These are phyloP conservation scores for Myriosclerotinia scirpicola DNA, from an alignment of 2,329 filamentous ascomycete genomes.

Conservation along the genomic window DNA sequence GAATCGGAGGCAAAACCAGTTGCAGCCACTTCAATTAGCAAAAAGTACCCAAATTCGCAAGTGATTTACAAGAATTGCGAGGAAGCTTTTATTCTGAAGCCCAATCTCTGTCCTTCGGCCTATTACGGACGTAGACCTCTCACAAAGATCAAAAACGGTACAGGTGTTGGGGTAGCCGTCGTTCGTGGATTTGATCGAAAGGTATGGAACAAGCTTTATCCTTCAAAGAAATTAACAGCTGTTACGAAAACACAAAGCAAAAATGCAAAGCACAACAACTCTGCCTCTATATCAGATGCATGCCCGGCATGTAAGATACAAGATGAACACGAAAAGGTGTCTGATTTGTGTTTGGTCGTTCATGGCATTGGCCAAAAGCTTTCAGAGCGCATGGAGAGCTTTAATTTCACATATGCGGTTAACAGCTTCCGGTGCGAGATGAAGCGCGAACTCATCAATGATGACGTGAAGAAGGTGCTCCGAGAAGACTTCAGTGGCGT, in stretches of 20 bases:
- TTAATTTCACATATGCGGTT: conserved; percentile 95
- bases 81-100: conserved; percentile 82
- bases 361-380: conserved; percentile 97
- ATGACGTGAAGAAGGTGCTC: conserved; percentile 72
- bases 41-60: conserved; percentile 70
- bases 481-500: conserved; percentile 79
- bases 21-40: conserved; percentile 41
- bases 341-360: conserved; percentile 84
- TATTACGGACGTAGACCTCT: conserved; percentile 82
- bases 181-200: conserved; percentile 82
- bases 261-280: conserved; percentile 28
- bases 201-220: conserved; percentile 71
- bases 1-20: conserved; percentile 27
- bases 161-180: conserved; percentile 81
- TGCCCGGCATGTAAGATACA: conserved; percentile 64
- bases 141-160: conserved; percentile 74
- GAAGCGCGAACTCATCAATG: conserved; percentile 77
- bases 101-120: conserved; percentile 78
- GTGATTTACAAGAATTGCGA: conserved; percentile 80
- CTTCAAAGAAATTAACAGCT: conserved; percentile 38
- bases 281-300: conserved; percentile 28
- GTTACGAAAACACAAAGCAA: conserved; percentile 39
- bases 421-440: conserved; percentile 85
- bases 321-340: conserved; percentile 67
- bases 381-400: conserved; percentile 91